Evolutionary conservation across 2,329 filamentous ascomycete species (phyloP), one percentile per base, ranked within the genome.

Genomic region (Raffaelea deltoideospora): DNA sequence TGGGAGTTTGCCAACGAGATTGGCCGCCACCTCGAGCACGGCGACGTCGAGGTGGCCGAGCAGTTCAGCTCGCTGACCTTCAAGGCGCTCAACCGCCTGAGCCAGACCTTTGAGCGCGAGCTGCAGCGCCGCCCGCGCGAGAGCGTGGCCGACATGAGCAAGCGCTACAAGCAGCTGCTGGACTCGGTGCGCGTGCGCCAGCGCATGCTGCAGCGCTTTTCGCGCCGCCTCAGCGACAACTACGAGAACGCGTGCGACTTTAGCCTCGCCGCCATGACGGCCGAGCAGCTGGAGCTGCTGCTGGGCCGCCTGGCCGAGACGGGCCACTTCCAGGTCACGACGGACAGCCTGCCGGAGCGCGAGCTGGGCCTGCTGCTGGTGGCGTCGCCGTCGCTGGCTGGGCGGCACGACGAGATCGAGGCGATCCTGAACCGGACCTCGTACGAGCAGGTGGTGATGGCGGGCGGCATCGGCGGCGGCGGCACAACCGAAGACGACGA

Each of bases 171-270:
- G 59, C 80, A 85, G 43, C 86, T 87, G 44, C 64, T 98, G 3
- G 90, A 98, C 55, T 96, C 90, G 1, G 92, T 96, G 18, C 85
- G 90, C 50, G 87, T 96, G 39, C 76, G 90, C 18, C 90, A 98
- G 58, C 74, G 90, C 56, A 96, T 96, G 72, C 67, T 98, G 44
- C 93, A 96, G 53, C 83, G 90, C 41, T 96, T 96, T 58, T 90
- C 84, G 15, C 75, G 86, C 45, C 84, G 93, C 53, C 59, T 98
- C 37, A 87, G 82, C 48, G 83, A 94, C 52, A 77, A 88, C 40
- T 98, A 98, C 50, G 90, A 98, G 55, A 96, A 98, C 51, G 83
- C 84, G 5, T 93, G 86, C 10, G 90, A 98, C 55, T 94, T 90
- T 57, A 94, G 83, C 54, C 80, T 96, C 50, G 77, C 80, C 26